Evolutionary conservation across 2,329 filamentous ascomycete species (phyloP).

Genomic region (Triangularia setosa): DNA sequence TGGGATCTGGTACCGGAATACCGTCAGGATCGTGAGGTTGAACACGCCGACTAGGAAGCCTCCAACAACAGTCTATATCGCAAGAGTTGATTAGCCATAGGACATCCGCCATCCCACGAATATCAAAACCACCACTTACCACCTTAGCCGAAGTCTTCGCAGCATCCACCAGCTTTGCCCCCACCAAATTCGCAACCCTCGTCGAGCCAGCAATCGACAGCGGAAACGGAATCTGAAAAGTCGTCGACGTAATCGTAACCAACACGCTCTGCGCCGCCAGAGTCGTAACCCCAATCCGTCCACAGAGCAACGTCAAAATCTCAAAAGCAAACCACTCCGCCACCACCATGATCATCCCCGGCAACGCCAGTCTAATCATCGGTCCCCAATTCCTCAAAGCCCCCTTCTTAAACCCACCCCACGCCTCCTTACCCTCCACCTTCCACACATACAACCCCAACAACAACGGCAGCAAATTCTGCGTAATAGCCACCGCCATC

Average conservation of each 20-base stretch:
- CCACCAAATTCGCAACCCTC: constrained; percentile 86
- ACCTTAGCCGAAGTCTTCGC: constrained; percentile 80
- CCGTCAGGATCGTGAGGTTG: constrained; percentile 68
- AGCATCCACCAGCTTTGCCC: constrained; percentile 74
- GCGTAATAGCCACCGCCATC: constrained; percentile 70
- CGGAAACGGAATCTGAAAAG: constrained; percentile 90
- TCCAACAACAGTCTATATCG: constrained; percentile 51
- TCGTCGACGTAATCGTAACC: constrained; percentile 70
- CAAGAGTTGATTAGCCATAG: neutral
- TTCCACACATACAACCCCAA: constrained; percentile 71
- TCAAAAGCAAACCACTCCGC: constrained; percentile 94
- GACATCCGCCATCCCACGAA: neutral
- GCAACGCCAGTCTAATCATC: constrained; percentile 84
- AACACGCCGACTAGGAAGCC: constrained; percentile 70
- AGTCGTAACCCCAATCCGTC: constrained; percentile 72
- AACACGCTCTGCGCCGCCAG: constrained; percentile 87
- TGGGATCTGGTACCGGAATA: constrained; percentile 69
- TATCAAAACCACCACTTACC: constrained; percentile 38
- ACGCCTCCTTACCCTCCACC: constrained; percentile 69
- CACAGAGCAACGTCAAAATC: constrained; percentile 77
- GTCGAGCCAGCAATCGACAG: constrained; percentile 85
- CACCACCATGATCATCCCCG: constrained; percentile 89
- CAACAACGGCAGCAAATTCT: constrained; percentile 69
- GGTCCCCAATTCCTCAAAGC: constrained; percentile 72
- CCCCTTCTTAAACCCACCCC: constrained; percentile 71